Evolutionary conservation across 768 basidiomycete genomes (phyloP).

Genomic region (Ramaria sp.): DNA sequence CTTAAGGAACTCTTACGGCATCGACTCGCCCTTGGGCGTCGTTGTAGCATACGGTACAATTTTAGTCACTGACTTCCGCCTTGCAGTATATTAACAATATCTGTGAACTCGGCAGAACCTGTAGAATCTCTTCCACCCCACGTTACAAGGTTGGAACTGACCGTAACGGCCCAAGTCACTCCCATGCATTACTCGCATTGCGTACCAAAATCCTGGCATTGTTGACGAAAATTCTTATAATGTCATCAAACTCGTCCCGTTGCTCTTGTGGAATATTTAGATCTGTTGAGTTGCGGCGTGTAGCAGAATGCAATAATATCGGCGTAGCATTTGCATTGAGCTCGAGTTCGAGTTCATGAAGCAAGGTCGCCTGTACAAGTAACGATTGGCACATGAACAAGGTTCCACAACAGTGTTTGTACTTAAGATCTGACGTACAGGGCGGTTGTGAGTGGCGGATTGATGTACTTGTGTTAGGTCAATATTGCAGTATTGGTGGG

Average conservation of each 20-base stretch:
- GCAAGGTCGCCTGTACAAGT: conserved; percentile 15
- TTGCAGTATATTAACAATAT: too few species aligned
- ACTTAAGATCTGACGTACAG: conserved; percentile 30
- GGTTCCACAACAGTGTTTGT: neutral
- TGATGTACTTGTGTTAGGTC: conserved; percentile 90
- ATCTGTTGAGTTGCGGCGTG: conserved; percentile 44
- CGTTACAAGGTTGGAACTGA: too few species aligned
- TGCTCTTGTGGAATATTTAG: conserved; percentile 50
- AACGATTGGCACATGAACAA: neutral
- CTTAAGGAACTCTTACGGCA: too few species aligned
- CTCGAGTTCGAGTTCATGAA: conserved; percentile 91
- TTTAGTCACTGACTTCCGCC: too few species aligned
- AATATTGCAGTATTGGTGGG: conserved; percentile 86
- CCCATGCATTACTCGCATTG: conserved; percentile 37
- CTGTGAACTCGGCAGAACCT: too few species aligned
- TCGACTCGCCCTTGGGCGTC: too few species aligned
- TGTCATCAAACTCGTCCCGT: conserved; percentile 74
- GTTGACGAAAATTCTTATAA: conserved; percentile 87
- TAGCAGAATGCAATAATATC: conserved; percentile 58
- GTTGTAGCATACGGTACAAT: too few species aligned
- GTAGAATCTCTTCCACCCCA: too few species aligned
- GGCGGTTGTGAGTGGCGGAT: conserved; percentile 31
- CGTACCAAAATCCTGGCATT: conserved; percentile 83
- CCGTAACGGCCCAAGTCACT: neutral
- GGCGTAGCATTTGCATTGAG: conserved; percentile 45